These are phyloP conservation scores for Trypanosoma rangeli DNA, from an alignment of 208 protist species.

Conservation along the genomic window DNA sequence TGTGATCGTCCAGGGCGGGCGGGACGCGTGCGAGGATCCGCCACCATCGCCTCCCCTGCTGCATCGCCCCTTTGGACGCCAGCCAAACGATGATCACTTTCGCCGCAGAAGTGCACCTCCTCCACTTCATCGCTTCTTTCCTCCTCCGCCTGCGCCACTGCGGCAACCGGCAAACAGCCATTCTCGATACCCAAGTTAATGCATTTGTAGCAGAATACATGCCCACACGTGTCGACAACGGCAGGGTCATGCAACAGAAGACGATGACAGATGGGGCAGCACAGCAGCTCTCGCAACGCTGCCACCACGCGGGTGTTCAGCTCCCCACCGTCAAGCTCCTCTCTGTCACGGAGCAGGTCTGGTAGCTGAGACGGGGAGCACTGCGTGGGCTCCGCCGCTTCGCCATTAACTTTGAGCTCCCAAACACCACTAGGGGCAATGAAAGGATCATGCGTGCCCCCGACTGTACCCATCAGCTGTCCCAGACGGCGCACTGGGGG, in stretches of 20 bases:
- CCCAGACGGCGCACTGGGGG: conserved; percentile 1
- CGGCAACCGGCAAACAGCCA: conserved; percentile 35
- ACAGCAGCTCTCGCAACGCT: conserved; percentile 11
- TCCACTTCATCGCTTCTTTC: neutral
- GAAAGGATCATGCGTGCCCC: conserved; percentile 12
- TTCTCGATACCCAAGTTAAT: conserved; percentile 67
- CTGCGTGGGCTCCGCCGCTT: conserved; percentile 1
- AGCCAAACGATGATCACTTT: neutral
- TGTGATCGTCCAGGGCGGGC: neutral
- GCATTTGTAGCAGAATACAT: conserved; percentile 76
- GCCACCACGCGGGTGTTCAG: conserved; percentile 38
- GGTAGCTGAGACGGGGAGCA: conserved; percentile 17
- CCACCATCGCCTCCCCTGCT: neutral
- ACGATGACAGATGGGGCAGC: conserved; percentile 52
- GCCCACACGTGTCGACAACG: conserved; percentile 67
- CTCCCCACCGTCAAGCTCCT: neutral
- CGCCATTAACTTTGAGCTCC: neutral
- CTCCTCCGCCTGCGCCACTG: conserved; percentile 8
- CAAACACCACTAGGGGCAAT: neutral
- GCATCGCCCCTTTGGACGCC: neutral
- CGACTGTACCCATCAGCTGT: neutral
- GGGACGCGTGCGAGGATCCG: neutral
- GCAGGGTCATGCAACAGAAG: conserved; percentile 42
- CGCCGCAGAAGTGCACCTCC: neutral
- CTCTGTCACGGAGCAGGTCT: neutral